Evolutionary conservation across 495 filamentous ascomycete species (phyloP).

Genomic region (Penicillium herquei): DNA sequence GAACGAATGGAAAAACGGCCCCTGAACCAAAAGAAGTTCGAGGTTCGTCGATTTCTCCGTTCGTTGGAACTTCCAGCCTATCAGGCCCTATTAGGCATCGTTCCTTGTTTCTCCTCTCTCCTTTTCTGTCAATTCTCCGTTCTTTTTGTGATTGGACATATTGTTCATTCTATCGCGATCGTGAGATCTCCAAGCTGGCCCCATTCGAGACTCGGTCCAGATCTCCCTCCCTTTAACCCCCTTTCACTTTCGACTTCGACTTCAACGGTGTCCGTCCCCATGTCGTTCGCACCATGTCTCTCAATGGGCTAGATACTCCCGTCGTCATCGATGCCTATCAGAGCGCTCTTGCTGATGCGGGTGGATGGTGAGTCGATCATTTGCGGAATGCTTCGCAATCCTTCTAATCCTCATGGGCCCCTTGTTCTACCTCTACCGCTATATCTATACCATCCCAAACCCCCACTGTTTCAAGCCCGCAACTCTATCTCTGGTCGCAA

Average conservation of each 20-base stretch:
- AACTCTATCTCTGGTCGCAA: neutral
- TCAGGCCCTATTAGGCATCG: neutral
- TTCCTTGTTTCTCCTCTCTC: neutral
- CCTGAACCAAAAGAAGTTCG: conserved; percentile 18
- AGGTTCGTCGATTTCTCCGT: neutral
- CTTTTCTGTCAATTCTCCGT: conserved; percentile 1
- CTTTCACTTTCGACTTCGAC: neutral
- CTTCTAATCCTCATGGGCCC: neutral
- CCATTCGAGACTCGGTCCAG: conserved; percentile 8
- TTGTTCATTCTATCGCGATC: conserved; percentile 20
- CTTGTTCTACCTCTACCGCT: neutral
- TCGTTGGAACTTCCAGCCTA: neutral
- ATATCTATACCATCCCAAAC: conserved; percentile 2
- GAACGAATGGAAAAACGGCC: conserved; percentile 16
- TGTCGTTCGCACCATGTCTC: conserved; percentile 71
- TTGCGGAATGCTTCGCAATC: conserved; percentile 3
- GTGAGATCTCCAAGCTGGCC: conserved; percentile 20
- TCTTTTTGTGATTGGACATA: conserved; percentile 20
- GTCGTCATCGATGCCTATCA: conserved; percentile 83
- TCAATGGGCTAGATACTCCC: conserved; percentile 91
- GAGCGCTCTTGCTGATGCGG: conserved; percentile 72
- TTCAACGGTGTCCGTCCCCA: conserved; percentile 22
- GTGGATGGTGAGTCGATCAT: conserved; percentile 78
- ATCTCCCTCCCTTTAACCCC: conserved; percentile 6
- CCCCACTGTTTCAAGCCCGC: conserved; percentile 11